Percentiles rank a stretch among this genome's conserved stretches.
phyloP scores from a whole-genome alignment of 192 early-diverging fungal genomes.

The Rhizophagus sp. region DNA sequence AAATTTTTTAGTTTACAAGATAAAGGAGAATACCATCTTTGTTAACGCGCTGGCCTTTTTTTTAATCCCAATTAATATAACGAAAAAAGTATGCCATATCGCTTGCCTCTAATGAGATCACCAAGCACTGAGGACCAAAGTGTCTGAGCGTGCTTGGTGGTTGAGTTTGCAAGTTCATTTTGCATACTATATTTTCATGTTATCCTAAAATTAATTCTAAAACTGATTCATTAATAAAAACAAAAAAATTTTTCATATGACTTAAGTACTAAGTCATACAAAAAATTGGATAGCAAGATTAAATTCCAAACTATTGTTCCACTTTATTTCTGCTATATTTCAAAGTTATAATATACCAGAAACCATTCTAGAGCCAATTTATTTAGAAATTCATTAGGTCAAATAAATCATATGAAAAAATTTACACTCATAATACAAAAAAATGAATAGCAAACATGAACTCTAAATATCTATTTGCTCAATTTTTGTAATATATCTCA shows the following conservation, averaged over 20 bases:
- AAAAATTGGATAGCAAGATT: not conserved
- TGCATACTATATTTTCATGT: conserved; percentile 1
- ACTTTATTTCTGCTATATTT: not conserved
- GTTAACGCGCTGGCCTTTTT: not conserved
- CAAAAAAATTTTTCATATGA: too few relatives aligned
- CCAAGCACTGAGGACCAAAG: not conserved
- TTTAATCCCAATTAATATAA: conserved; percentile 9
- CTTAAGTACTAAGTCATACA: too few relatives aligned
- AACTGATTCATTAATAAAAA: conserved; percentile 4
- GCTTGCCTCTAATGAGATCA: not conserved
- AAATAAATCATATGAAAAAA: too few relatives aligned
- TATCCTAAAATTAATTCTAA: conserved; percentile 19
- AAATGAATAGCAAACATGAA: too few relatives aligned
- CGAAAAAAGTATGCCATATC: conserved; percentile 9
- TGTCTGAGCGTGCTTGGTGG: not conserved
- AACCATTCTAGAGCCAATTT: too few relatives aligned
- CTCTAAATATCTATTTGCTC: too few relatives aligned
- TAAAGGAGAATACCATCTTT: not conserved
- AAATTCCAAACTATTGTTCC: too few relatives aligned
- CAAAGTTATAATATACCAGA: not conserved
- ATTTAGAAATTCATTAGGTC: too few relatives aligned
- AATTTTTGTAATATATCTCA: too few relatives aligned
- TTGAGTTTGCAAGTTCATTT: not conserved
- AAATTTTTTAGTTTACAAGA: not conserved
- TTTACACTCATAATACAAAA: too few relatives aligned